phyloP scores from a whole-genome alignment of 106 monocot genomes.

The Alisma plantagoaquatica region DNA sequence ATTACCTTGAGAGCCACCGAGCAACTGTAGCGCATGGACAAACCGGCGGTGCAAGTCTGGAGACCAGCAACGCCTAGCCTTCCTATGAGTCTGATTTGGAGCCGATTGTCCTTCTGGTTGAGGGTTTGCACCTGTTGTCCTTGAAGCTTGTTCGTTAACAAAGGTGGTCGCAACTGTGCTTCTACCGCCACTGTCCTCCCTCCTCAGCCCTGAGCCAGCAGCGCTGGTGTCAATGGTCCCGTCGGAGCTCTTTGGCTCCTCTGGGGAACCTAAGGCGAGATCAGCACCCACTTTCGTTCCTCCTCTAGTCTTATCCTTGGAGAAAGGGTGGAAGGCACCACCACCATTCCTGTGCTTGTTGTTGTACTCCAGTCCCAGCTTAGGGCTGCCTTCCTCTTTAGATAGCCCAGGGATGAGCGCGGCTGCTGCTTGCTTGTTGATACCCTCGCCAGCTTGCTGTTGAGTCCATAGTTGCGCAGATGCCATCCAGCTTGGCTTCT shows the following conservation, averaged over 20 bases:
- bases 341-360: conserved; percentile 42
- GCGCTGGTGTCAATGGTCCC: not conserved
- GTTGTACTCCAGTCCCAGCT: conserved; percentile 21
- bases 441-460: not conserved
- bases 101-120: not conserved
- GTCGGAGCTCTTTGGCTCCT: not conserved
- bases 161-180: not conserved
- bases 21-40: conserved; percentile 26
- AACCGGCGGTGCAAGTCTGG: conserved; percentile 37
- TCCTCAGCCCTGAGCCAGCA: not conserved
- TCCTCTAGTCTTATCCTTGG: conserved; percentile 26
- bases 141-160: too few species aligned
- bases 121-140: not conserved
- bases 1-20: conserved; percentile 31
- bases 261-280: conserved; percentile 28
- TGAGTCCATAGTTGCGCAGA: conserved; percentile 77
- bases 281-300: conserved; percentile 16
- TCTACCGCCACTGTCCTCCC: not conserved
- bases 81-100: conserved; percentile 16
- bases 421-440: not conserved
- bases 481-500: conserved; percentile 81
- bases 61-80: conserved; percentile 25
- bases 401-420: not conserved
- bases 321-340: conserved; percentile 56
- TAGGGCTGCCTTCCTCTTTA: conserved; percentile 7